These are phyloP conservation scores for Ascochyta clinopodiicola DNA, from an alignment of 2,329 filamentous ascomycete species.

Conservation along the genomic window DNA sequence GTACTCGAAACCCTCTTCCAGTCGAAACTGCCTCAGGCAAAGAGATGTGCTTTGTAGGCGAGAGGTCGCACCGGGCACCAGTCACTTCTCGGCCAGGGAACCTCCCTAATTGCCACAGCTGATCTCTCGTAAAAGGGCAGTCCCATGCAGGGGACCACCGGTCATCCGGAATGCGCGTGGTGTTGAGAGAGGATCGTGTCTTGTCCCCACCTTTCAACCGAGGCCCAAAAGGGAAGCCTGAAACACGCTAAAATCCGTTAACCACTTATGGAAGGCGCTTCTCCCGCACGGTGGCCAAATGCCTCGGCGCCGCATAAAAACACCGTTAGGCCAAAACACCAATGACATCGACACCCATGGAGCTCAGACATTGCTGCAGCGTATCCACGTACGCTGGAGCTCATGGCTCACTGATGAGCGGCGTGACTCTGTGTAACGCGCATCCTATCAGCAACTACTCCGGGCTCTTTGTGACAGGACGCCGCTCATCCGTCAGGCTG, in stretches of 20 bases:
- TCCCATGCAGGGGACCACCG: constrained; percentile 13
- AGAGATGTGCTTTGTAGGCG: neutral
- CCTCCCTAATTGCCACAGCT: constrained; percentile 4
- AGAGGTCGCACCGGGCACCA: neutral
- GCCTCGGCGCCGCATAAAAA: constrained; percentile 15
- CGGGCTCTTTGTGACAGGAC: constrained; percentile 14
- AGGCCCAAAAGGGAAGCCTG: neutral
- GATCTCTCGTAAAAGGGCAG: constrained; percentile 12
- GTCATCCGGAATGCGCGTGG: constrained; percentile 17
- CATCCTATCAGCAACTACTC: constrained; percentile 12
- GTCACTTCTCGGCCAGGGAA: constrained; percentile 2
- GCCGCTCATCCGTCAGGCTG: constrained; percentile 18
- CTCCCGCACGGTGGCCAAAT: constrained; percentile 10
- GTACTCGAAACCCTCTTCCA: constrained; percentile 9
- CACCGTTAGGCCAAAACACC: constrained; percentile 25
- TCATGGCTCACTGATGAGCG: neutral
- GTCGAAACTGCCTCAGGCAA: constrained; percentile 9
- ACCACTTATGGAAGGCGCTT: constrained; percentile 16
- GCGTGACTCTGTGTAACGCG: constrained; percentile 6
- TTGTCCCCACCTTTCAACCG: neutral
- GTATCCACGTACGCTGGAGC: constrained; percentile 8
- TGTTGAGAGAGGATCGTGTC: constrained; percentile 17
- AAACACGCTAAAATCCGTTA: constrained; percentile 2
- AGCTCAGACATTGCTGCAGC: constrained; percentile 6
- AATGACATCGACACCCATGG: constrained; percentile 14